A percentile compares a stretch with the other conserved stretches of the same genome.
Conservation (phyloP, 495 filamentous ascomycete species). For the Neurospora discreta region DNA sequence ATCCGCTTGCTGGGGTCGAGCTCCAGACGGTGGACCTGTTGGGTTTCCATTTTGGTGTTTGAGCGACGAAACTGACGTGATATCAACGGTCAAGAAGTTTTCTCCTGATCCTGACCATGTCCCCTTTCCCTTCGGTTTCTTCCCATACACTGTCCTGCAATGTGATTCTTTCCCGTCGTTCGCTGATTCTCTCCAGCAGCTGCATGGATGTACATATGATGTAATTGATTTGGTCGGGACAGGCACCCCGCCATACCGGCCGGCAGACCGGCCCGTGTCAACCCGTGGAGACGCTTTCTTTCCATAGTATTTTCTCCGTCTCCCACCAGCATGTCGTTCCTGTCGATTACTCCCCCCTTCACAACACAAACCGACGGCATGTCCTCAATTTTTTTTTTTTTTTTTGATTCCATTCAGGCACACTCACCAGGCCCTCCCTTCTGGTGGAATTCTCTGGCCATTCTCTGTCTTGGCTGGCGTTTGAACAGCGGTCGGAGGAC, state of each 20-base stretch:
- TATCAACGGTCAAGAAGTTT: neutral
- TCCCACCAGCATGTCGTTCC: neutral
- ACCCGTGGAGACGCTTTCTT: neutral
- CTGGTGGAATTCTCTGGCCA: neutral
- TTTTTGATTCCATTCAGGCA: too few relatives aligned
- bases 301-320: neutral
- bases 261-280: neutral
- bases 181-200: neutral
- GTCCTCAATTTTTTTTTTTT: too few relatives aligned
- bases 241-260: neutral
- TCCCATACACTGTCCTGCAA: neutral
- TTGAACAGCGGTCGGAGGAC: neutral
- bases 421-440: neutral
- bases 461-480: neutral
- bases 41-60: neutral
- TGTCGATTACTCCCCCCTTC: neutral
- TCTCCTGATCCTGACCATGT: neutral
- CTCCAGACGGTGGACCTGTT: conserved; percentile 3
- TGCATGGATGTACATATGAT: neutral
- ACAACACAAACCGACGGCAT: neutral
- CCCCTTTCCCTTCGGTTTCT: too few relatives aligned
- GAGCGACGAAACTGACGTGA: neutral
- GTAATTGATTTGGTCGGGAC: neutral
- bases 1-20: conserved; percentile 14
- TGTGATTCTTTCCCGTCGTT: neutral